Conservation (phyloP, 176 grass and related monocot species). For the Chloris gayana region DNA sequence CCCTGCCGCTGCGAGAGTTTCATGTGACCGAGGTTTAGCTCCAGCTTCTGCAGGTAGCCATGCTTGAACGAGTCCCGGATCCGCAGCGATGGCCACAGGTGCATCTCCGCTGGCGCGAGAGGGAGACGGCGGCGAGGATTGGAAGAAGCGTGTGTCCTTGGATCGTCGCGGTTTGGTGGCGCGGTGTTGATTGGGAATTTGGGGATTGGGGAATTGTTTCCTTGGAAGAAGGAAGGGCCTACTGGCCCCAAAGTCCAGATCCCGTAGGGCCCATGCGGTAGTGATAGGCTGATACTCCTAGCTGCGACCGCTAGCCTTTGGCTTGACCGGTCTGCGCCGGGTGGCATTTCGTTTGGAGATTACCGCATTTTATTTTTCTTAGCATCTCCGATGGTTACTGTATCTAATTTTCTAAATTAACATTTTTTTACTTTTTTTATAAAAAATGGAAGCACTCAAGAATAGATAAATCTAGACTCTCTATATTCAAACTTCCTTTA, state of each 20-base stretch:
- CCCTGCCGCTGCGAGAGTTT: conserved; percentile 39
- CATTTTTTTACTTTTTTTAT: too few species aligned
- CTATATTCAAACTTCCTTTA: too few species aligned
- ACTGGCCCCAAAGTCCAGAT: not conserved
- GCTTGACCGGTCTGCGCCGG: not conserved
- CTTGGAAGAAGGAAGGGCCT: not conserved
- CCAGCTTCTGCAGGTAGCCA: conserved; percentile 74
- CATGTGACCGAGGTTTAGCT: conserved; percentile 72
- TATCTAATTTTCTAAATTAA: too few species aligned
- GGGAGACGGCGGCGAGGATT: not conserved
- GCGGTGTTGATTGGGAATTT: not conserved
- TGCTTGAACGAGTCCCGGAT: conserved; percentile 92
- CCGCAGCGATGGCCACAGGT: conserved; percentile 86
- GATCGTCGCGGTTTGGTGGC: conserved; percentile 15
- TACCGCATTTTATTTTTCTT: too few species aligned
- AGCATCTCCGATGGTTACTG: too few species aligned
- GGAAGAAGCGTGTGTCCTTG: conserved; percentile 23
- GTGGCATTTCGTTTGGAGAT: not conserved
- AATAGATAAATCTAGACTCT: too few species aligned
- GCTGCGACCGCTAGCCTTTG: not conserved
- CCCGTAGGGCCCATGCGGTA: not conserved
- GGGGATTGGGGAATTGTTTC: not conserved
- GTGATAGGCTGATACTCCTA: not conserved
- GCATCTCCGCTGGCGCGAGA: conserved; percentile 58
- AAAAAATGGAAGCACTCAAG: too few species aligned